Percentiles rank a stretch among this genome's conserved stretches.
phyloP scores from a whole-genome alignment of 2,329 filamentous ascomycete species.

The Polychaeton citri region DNA sequence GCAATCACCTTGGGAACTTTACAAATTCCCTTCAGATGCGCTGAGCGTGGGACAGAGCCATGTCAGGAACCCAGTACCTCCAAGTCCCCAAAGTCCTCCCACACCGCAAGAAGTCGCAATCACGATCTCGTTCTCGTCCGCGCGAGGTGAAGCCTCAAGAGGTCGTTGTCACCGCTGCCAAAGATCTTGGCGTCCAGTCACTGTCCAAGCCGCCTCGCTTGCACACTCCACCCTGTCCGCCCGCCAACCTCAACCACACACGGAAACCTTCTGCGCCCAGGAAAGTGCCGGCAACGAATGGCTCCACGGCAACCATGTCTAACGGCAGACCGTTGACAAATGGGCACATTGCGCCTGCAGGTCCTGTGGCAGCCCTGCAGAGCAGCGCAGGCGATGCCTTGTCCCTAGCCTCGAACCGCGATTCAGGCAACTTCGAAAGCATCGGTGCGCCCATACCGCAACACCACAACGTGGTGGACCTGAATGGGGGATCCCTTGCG shows the following conservation, averaged over 20 bases:
- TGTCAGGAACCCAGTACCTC: slow-evolving; percentile 19
- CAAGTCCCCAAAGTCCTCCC: slow-evolving; percentile 23
- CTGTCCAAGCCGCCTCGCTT: slow-evolving; percentile 1
- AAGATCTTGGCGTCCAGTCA: slow-evolving; percentile 9
- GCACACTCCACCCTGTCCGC: slow-evolving; percentile 7
- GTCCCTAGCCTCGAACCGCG: background rate
- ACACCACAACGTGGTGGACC: background rate
- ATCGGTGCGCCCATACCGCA: background rate
- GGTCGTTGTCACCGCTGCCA: slow-evolving; percentile 11
- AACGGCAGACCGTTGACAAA: background rate
- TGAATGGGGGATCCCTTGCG: background rate
- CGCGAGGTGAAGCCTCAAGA: slow-evolving; percentile 9
- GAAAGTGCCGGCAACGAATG: background rate
- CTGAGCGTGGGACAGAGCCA: no score
- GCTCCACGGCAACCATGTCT: background rate
- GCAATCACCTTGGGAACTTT: no score
- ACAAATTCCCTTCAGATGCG: no score
- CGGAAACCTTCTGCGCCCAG: background rate
- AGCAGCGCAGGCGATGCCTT: background rate
- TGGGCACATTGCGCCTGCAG: background rate
- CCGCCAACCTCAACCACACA: slow-evolving; percentile 10
- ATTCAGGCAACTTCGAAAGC: background rate
- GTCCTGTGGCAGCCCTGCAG: background rate
- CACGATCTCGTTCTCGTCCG: slow-evolving; percentile 17
- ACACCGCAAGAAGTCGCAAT: slow-evolving; percentile 17